Evolutionary conservation across 2,329 filamentous ascomycete species (phyloP), one percentile per base, ranked within the genome.

Genomic region (Arthrobotrys pseudoclavata): DNA sequence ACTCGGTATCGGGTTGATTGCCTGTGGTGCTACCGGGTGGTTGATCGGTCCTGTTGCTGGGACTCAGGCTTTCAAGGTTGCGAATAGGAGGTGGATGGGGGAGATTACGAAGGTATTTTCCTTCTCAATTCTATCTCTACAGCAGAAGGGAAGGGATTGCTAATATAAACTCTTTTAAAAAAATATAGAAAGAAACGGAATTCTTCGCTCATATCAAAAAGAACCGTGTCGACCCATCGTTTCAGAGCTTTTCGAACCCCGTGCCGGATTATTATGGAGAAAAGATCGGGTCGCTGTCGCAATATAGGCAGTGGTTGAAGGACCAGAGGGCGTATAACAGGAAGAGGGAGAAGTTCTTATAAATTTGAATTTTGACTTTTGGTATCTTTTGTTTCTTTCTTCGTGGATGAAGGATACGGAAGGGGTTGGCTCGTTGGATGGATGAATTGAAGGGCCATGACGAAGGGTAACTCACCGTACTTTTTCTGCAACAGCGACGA

Each of bases 261-360:
- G 92, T 97, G 0, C 94, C 95, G 50, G 96, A 99, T 84, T 99
- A 97, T 85, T 99, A 99, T 82, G 96, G 96, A 82, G 96, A 99
- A 86, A 98, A 97, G 88, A 97, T 99, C 82, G 92, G 92, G 63
- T 97, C 94, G 82, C 93, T 98, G 22, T 88, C 90, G 67, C 94
- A 93, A 55, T 99, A 98, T 84, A 87, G 96, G 82, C 91, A 93
- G 84, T 99, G 96, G 96, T 86, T 99, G 82, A 98, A 97, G 87
- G 96, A 99, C 83, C 96, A 98, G 87, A 88, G 95, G 79, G 95
- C 94, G 9, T 99, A 97, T 86, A 97, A 97, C 86, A 94, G 94
- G 87, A 97, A 96, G 89, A 90, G 89, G 15, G 80, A 81, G 62
- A 81, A 76, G 69, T 82, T 82, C 55, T 72, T 81, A 76, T 82